These are phyloP conservation scores for Aethionema arabicum DNA, from an alignment of 345 rosid species.

Conservation along the genomic window DNA sequence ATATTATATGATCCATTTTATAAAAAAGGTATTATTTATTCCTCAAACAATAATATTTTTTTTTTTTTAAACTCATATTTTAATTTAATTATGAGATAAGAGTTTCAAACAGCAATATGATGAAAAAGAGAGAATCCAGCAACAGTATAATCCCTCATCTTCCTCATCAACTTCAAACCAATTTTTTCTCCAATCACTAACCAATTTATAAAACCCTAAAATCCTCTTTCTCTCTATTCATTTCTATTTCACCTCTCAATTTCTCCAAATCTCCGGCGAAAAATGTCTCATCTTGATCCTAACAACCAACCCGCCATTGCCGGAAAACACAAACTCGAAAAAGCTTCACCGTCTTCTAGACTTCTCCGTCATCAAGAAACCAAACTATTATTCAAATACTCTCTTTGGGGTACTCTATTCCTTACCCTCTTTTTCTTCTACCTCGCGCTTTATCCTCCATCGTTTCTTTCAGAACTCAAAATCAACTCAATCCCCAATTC, in stretches of 20 bases:
- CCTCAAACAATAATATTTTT: no score
- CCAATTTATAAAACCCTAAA: background rate
- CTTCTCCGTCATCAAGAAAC: conserved; percentile 26
- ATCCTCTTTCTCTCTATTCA: background rate
- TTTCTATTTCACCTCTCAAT: background rate
- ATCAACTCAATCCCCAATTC: conserved; percentile 7
- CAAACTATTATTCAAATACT: conserved; percentile 41
- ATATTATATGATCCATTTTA: no score
- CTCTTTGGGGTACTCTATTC: conserved; percentile 43
- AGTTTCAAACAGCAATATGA: no score
- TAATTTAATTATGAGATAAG: no score
- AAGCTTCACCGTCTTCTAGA: conserved; percentile 24
- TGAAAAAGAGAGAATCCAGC: no score
- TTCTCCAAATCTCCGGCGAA: background rate
- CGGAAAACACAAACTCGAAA: conserved; percentile 52
- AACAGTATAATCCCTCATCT: no score
- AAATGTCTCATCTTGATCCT: conserved; percentile 47
- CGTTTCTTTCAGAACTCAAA: conserved; percentile 31
- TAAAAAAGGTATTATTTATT: no score
- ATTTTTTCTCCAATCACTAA: no score
- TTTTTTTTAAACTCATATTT: no score
- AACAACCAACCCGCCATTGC: conserved; percentile 38
- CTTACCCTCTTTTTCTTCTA: conserved; percentile 39
- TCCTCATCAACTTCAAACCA: no score
- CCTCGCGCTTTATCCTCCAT: conserved; percentile 7